Evolutionary conservation across 208 protist genomes (phyloP).

Genomic region (Trypanosoma melophagium): DNA sequence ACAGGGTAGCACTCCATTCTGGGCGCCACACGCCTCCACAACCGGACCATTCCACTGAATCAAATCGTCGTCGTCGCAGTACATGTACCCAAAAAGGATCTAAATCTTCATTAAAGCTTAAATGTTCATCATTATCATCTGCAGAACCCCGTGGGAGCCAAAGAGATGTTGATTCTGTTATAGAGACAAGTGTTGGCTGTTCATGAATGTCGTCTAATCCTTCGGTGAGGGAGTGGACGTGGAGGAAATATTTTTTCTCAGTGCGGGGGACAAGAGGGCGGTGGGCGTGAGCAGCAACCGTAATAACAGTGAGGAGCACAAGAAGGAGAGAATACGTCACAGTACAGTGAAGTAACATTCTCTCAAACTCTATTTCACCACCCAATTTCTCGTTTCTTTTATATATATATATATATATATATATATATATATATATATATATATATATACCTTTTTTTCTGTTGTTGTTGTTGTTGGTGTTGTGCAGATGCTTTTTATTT

Average conservation of each 20-base stretch:
- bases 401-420: too few relatives aligned
- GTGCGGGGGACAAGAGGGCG: constrained; percentile 31
- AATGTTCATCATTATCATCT: constrained; percentile 28
- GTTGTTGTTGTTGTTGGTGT: too few relatives aligned
- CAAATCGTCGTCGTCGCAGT: constrained; percentile 50
- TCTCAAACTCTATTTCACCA: too few relatives aligned
- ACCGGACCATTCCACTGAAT: constrained; percentile 68
- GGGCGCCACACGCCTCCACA: constrained; percentile 77
- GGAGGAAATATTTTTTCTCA: constrained; percentile 37
- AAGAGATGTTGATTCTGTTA: constrained; percentile 39
- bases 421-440: too few relatives aligned
- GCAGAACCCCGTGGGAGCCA: constrained; percentile 25
- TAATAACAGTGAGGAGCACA: background rate
- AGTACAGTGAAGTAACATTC: too few relatives aligned
- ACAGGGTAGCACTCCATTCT: constrained; percentile 43
- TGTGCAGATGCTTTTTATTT: too few relatives aligned
- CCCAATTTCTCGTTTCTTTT: too few relatives aligned
- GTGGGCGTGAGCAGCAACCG: background rate
- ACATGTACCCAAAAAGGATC: constrained; percentile 78
- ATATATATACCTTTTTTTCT: too few relatives aligned
- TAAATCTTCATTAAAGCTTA: constrained; percentile 70
- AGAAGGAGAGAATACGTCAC: too few relatives aligned
- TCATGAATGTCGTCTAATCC: constrained; percentile 38
- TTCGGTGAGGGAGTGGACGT: constrained; percentile 48
- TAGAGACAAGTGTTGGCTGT: constrained; percentile 52